These are phyloP conservation scores for Eleusine coracana DNA, from an alignment of 176 grass and related monocot genomes.

Conservation along the genomic window DNA sequence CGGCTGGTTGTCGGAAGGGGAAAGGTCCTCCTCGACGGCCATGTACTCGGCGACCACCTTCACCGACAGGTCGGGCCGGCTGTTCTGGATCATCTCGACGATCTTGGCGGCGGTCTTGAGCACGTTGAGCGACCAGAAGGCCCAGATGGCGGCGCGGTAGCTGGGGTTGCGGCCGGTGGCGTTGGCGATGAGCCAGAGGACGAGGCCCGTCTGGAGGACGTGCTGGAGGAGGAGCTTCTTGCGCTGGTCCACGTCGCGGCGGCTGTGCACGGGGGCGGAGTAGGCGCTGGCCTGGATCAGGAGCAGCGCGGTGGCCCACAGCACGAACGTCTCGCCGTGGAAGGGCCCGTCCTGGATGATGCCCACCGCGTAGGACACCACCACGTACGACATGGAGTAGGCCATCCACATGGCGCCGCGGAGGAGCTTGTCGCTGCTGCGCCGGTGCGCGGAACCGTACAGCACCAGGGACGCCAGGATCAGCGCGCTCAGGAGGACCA, in stretches of 20 bases:
- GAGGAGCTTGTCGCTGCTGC: constrained; percentile 55
- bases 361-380: constrained; percentile 59
- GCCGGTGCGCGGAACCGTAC: constrained; percentile 35
- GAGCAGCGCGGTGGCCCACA: constrained; percentile 56
- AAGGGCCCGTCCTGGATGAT: constrained; percentile 61
- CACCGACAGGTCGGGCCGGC: constrained; percentile 49
- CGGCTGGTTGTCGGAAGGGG: not conserved
- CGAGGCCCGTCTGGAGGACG: constrained; percentile 52
- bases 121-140: constrained; percentile 56
- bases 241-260: constrained; percentile 51
- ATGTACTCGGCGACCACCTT: constrained; percentile 64
- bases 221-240: constrained; percentile 65
- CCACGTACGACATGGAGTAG: constrained; percentile 60
- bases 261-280: constrained; percentile 49
- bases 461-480: constrained; percentile 51
- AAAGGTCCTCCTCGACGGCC: constrained; percentile 37
- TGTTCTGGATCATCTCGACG: constrained; percentile 46
- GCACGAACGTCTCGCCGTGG: constrained; percentile 60
- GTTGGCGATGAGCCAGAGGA: constrained; percentile 46
- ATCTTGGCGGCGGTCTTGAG: constrained; percentile 56
- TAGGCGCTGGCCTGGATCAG: constrained; percentile 55
- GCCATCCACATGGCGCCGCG: constrained; percentile 56
- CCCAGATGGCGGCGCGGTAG: constrained; percentile 47
- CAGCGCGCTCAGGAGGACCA: constrained; percentile 55
- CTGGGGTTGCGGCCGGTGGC: constrained; percentile 48